A percentile compares a stretch with the other conserved stretches of the same genome.
These are phyloP conservation scores for Termitomyces sp. DNA, from an alignment of 768 basidiomycete species.

Conservation along the genomic window DNA sequence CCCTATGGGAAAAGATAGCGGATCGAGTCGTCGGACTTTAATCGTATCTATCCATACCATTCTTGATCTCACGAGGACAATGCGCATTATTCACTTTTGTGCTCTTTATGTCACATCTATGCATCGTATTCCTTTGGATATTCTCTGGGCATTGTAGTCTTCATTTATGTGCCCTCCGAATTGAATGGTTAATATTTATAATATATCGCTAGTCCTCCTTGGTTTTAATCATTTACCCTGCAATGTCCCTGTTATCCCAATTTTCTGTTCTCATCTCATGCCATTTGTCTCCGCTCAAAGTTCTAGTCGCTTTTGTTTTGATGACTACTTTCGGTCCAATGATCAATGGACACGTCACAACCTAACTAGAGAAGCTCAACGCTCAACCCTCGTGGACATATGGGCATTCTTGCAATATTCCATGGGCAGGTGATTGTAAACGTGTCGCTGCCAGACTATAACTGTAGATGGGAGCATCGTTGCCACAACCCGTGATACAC, in stretches of 20 bases:
- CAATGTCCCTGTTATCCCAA: not conserved
- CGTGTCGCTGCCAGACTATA: not conserved
- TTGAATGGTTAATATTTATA: constrained; percentile 1
- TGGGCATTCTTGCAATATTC: no score
- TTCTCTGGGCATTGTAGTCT: constrained; percentile 1
- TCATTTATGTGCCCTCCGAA: constrained; percentile 4
- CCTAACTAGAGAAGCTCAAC: not conserved
- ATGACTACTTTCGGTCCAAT: not conserved
- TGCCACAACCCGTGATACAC: not conserved
- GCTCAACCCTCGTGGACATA: not conserved
- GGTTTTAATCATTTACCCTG: constrained; percentile 5
- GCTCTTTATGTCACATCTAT: constrained; percentile 8
- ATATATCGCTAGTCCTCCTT: not conserved
- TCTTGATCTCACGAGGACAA: constrained; percentile 7
- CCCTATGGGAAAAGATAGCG: constrained; percentile 11
- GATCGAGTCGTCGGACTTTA: not conserved
- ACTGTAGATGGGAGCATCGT: not conserved
- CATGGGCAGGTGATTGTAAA: no score
- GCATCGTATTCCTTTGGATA: constrained; percentile 5
- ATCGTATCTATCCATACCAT: constrained; percentile 6
- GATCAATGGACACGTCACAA: not conserved
- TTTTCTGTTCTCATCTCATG: not conserved
- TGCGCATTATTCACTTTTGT: constrained; percentile 3
- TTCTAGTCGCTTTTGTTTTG: not conserved
- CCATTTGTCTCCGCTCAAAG: no score